Evolutionary conservation across 352 stramenopile genomes (phyloP), one percentile per base, ranked within the genome.

Genomic region (Pythium rishiriense): DNA sequence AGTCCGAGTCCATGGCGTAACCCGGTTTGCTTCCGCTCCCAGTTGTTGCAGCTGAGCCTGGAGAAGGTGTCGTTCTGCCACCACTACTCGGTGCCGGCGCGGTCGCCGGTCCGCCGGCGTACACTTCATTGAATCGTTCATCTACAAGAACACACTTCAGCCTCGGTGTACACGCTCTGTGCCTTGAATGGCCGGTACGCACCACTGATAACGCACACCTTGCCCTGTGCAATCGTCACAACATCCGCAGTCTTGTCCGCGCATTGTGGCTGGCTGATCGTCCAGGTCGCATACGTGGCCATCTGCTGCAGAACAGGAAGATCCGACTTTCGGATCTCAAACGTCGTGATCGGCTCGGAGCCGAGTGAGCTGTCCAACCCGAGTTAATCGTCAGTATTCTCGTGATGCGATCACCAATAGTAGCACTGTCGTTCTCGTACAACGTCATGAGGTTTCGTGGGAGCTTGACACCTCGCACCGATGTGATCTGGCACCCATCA

Each of bases 271-370:
- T 48, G 52, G 6, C 35, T 42, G 7, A 42, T 42, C 9, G 35
- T 42, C 35, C 35, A 14, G n/a, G n/a, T n/a, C n/a, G 19, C 4
- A 4, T 10, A 17, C 4, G 14, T 42, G 6, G 29, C 31, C 17
- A 17, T 17, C 6, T 21, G 0, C 2, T 47, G 49, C 14, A 46
- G 11, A 3, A 31, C 4, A 14, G 21, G 12, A 15, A 59, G 12
- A 24, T 59, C 52, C 6, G 52, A 50, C 12, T 24, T 10, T 10
- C 52, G 52, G 14, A 59, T 59, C 52, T 59, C 52, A 26, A 59
- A 49, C 7, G 52, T 59, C 15, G 52, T 59, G 35, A 59, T 49
- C 22, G 52, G 22, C 1, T 0, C 35, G 35, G 14, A 19, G 5
- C 5, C 35, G 14, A 14, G 7, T 42, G 11, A 19, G 35, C 35